A percentile compares a stretch with the other conserved stretches of the same genome.
Evolutionary conservation across 1,284 basidiomycete genomes (phyloP).

Genomic region (Ganoderma leucocontextum): DNA sequence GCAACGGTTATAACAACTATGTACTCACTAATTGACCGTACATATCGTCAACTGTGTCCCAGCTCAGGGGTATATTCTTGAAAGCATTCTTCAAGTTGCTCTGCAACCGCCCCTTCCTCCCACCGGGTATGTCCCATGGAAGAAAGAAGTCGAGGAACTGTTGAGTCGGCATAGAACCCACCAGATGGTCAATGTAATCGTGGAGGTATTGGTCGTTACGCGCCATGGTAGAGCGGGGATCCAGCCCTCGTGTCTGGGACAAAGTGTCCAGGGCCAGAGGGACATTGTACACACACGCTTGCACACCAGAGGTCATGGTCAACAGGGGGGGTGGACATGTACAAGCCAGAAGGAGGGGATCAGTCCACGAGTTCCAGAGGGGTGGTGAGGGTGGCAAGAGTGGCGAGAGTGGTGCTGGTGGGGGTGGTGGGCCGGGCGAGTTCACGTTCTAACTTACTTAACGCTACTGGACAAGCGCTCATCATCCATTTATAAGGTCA

Average conservation of each 20-base stretch:
- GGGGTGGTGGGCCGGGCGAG: too few species aligned
- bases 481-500: too few species aligned
- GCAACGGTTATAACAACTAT: background rate
- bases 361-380: too few species aligned
- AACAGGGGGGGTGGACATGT: too few species aligned
- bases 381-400: too few species aligned
- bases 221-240: background rate
- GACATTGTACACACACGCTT: slow-evolving; percentile 9
- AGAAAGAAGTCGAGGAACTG: slow-evolving; percentile 8
- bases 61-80: background rate
- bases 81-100: slow-evolving; percentile 9
- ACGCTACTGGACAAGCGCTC: too few species aligned
- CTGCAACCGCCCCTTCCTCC: background rate
- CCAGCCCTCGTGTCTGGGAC: slow-evolving; percentile 1
- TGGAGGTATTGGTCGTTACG: background rate
- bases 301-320: too few species aligned
- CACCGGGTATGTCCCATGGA: background rate
- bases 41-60: background rate
- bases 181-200: background rate
- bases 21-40: slow-evolving; percentile 10
- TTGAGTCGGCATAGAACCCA: slow-evolving; percentile 18
- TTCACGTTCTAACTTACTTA: too few species aligned
- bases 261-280: slow-evolving; percentile 19
- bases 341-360: too few species aligned
- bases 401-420: too few species aligned